Base-by-base conservation (phyloP, 108 stramenopile species). In the Pseudonitzschia delicatissima region DNA sequence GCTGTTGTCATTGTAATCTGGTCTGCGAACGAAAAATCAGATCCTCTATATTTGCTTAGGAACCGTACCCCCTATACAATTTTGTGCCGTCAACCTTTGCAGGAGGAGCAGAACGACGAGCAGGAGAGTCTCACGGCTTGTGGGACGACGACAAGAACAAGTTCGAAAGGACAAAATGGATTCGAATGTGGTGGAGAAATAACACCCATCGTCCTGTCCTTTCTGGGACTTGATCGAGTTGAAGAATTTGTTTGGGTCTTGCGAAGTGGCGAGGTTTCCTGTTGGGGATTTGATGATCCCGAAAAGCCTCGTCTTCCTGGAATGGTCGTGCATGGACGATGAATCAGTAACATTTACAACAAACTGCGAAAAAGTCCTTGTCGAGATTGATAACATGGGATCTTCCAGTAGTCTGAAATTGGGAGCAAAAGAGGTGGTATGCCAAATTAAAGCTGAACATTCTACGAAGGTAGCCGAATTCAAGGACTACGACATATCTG, bases 231-330 rank as follows among this genome's bases (percentile, higher is more conserved):
- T 2, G 73, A 76, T 45, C 45, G 62, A 12, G 40, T 69, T 21
- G 76, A 90, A 50, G 83, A 80, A 36, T 88, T 85, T 66, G 77
- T 88, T 27, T 92, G 91, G 91, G 66, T 82, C 11, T 49, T 92
- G 5, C 33, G 48, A 26, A 60, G 72, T 20, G 83, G 81, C 8
- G 79, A 87, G n/a, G 77, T 77, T 29, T 68, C 77, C 12, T 82
- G 80, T n/a, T 92, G 88, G 62, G 91, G 91, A 0, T 92, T 88
- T 49, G 87, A 88, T 52, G 81, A 92, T 61, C 91, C 91, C 5
- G 87, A 88, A 45, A 81, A 82, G 31, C 70, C 84, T n/a, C 91
- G 87, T 55, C 66, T 87, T 36, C n/a, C 63, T 92, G 26, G 80
- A 88, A 69, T 92, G 87, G 87, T 69, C 81, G 32, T 83, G 70